phyloP scores from a whole-genome alignment of 805 yeast species.

The Saccharomycopsis sp. region DNA sequence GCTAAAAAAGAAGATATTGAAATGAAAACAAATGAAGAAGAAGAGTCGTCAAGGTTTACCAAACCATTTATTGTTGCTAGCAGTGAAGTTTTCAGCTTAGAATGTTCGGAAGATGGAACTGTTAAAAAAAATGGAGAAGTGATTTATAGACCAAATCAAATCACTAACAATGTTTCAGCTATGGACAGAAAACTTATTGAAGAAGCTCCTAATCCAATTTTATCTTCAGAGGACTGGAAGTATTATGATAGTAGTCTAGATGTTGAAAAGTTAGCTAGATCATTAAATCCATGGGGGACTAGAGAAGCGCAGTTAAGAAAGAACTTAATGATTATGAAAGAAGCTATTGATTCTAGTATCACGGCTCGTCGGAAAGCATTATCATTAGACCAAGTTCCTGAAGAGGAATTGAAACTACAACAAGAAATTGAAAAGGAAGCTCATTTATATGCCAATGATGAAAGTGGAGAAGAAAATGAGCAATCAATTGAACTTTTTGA shows the following conservation, averaged over 20 bases:
- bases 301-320: constrained; percentile 59
- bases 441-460: constrained; percentile 3
- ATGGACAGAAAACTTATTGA: constrained; percentile 49
- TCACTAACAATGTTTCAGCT: constrained; percentile 2
- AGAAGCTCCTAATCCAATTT: constrained; percentile 48
- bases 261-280: constrained; percentile 41
- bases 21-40: background rate
- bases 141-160: background rate
- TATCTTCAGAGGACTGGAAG: constrained; percentile 54
- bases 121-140: constrained; percentile 5
- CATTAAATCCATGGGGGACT: constrained; percentile 69
- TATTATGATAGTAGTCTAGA: constrained; percentile 54
- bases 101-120: constrained; percentile 20
- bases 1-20: background rate
- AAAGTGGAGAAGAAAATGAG: constrained; percentile 6
- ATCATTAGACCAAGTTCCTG: constrained; percentile 31
- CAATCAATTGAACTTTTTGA: constrained; percentile 7
- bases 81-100: constrained; percentile 24
- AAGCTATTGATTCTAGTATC: constrained; percentile 44
- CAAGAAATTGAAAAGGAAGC: constrained; percentile 21
- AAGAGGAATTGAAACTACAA: constrained; percentile 32
- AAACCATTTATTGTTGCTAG: constrained; percentile 22
- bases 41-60: background rate
- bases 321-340: constrained; percentile 45
- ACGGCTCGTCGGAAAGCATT: constrained; percentile 47